These are phyloP conservation scores for Cadophora luteo-olivacea DNA, from an alignment of 2,329 filamentous ascomycete species.

Conservation along the genomic window DNA sequence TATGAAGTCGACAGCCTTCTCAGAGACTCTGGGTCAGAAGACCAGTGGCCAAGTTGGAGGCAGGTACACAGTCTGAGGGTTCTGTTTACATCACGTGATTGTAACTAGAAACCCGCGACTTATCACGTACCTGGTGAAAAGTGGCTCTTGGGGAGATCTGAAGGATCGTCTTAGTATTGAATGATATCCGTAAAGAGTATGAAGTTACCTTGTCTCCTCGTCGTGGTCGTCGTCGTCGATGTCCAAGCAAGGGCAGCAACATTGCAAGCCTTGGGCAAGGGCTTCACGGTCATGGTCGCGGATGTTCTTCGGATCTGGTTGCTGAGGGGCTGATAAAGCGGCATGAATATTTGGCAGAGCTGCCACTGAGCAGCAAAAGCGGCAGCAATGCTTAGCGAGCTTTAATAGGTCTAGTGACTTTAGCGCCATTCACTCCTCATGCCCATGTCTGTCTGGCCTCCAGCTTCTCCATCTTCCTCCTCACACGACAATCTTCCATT, in stretches of 20 bases:
- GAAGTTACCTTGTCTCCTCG: background rate
- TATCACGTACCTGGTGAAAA: background rate
- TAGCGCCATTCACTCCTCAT: background rate
- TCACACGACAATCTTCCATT: slow-evolving; percentile 24
- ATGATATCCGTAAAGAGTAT: too few relatives aligned
- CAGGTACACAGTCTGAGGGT: background rate
- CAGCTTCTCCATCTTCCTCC: slow-evolving; percentile 2
- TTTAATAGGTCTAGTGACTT: background rate
- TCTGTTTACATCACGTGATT: slow-evolving; percentile 23
- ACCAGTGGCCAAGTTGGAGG: background rate
- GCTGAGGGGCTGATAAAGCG: slow-evolving; percentile 7
- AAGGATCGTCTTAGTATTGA: background rate
- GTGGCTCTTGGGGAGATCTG: background rate
- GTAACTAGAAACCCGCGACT: background rate
- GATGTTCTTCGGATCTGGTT: slow-evolving; percentile 20
- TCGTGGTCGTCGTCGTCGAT: slow-evolving; percentile 17
- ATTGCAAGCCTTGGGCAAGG: background rate
- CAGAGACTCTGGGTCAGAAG: background rate
- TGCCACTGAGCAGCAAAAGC: background rate
- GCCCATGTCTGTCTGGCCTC: background rate
- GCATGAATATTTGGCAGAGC: background rate
- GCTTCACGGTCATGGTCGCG: background rate
- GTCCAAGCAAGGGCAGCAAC: slow-evolving; percentile 6
- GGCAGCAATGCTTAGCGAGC: background rate
- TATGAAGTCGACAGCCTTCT: too few relatives aligned